phyloP scores from a whole-genome alignment of 331 rosid species.

The Dryas integrifolia region DNA sequence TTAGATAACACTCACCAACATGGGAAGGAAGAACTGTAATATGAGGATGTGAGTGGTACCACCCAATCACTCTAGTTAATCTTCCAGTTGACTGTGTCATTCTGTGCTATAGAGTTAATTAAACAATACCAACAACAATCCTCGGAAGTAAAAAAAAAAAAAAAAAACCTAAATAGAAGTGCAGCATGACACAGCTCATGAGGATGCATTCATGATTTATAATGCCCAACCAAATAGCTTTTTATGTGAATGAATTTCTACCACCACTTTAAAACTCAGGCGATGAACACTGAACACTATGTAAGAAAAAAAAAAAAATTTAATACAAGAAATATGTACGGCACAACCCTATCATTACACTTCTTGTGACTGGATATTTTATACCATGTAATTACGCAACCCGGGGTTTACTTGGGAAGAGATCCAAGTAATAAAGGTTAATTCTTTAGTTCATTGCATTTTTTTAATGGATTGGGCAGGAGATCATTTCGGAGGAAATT shows the following conservation, averaged over 20 bases:
- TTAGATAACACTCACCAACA: conserved; percentile 59
- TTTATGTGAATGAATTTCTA: neutral
- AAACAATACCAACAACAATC: conserved; percentile 26
- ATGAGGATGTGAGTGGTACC: conserved; percentile 99
- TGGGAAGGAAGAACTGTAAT: conserved; percentile 98
- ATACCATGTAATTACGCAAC: neutral
- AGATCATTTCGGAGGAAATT: neutral
- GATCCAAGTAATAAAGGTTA: neutral
- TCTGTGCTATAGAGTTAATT: conserved; percentile 62
- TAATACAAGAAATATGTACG: neutral
- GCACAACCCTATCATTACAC: neutral
- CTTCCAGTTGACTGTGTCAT: conserved; percentile 68
- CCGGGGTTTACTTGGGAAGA: neutral
- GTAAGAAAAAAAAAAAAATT: neutral
- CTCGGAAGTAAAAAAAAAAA: neutral
- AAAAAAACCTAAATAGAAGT: neutral
- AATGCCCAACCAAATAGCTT: neutral
- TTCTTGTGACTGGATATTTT: neutral
- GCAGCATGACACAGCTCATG: neutral
- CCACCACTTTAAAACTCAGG: neutral
- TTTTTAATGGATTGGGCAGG: neutral
- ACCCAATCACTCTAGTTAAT: conserved; percentile 93
- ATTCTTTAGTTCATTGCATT: neutral
- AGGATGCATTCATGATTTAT: neutral
- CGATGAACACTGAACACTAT: neutral